These are phyloP conservation scores for Xylariaceae sp. DNA, from an alignment of 2,329 filamentous ascomycete species.

Conservation along the genomic window DNA sequence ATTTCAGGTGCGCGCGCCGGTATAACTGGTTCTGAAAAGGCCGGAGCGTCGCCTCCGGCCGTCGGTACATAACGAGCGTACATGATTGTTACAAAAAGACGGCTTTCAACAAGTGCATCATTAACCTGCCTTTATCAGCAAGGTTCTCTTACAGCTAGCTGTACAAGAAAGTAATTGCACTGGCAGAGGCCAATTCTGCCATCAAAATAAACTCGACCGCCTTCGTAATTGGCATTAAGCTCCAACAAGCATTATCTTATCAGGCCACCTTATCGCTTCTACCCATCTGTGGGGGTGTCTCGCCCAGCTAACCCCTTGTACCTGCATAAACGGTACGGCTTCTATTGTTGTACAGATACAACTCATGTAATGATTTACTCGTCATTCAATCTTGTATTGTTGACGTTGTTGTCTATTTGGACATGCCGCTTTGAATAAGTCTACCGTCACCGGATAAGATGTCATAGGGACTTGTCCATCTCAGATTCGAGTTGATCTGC, in stretches of 20 bases:
- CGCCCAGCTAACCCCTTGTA: neutral
- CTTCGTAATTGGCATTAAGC: constrained; percentile 17
- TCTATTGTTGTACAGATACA: too few relatives aligned
- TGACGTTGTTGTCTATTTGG: too few relatives aligned
- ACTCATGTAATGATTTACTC: too few relatives aligned
- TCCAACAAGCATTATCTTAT: constrained; percentile 7
- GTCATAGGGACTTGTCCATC: too few relatives aligned
- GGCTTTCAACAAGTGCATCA: neutral
- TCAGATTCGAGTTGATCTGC: too few relatives aligned
- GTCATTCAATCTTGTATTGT: too few relatives aligned
- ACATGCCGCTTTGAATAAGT: too few relatives aligned
- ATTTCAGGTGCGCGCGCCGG: constrained; percentile 8
- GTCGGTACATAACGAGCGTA: constrained; percentile 40
- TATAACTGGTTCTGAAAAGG: constrained; percentile 7
- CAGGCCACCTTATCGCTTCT: neutral
- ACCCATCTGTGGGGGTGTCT: neutral
- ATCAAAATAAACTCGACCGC: constrained; percentile 26
- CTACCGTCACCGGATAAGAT: too few relatives aligned
- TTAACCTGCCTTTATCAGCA: too few relatives aligned
- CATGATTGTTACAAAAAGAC: constrained; percentile 16
- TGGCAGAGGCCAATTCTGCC: constrained; percentile 21
- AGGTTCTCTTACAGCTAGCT: neutral
- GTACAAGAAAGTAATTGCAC: neutral
- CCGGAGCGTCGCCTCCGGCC: constrained; percentile 11
- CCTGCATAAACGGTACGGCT: constrained; percentile 3